Evolutionary conservation across 2,329 filamentous ascomycete genomes (phyloP).

Genomic region (Hymenoscyphus salicellus): DNA sequence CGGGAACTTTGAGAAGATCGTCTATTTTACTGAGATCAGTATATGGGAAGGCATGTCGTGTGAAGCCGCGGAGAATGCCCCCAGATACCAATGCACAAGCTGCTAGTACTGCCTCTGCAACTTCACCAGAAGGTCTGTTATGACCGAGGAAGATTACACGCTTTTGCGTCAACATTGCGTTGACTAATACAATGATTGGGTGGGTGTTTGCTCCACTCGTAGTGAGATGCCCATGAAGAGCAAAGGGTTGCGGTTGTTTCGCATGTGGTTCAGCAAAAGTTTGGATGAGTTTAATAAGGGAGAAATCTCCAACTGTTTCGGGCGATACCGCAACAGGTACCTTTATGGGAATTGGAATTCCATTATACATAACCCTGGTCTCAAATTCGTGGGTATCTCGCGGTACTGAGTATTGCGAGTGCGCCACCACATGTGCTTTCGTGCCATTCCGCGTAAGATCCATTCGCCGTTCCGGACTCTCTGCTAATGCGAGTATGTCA

Average conservation of each 20-base stretch:
- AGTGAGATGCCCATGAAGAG: conserved; percentile 85
- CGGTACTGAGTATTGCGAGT: conserved; percentile 70
- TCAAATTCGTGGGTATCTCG: conserved; percentile 98
- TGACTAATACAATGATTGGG: conserved; percentile 90
- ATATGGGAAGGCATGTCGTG: conserved; percentile 93
- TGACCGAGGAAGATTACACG: conserved; percentile 93
- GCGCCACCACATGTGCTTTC: conserved; percentile 60
- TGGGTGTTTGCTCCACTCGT: conserved; percentile 88
- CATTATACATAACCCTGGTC: conserved; percentile 91
- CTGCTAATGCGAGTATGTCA: conserved; percentile 39
- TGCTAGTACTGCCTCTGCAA: conserved; percentile 96
- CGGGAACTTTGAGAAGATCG: conserved; percentile 89
- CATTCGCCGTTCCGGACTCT: conserved; percentile 42
- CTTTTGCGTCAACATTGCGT: conserved; percentile 93
- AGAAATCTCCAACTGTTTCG: conserved; percentile 97
- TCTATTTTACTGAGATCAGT: conserved; percentile 98
- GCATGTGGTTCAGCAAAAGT: conserved; percentile 82
- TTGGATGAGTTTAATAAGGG: conserved; percentile 92
- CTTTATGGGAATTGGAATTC: conserved; percentile 94
- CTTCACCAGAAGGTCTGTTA: conserved; percentile 90
- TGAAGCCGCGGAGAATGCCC: conserved; percentile 89
- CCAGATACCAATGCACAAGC: conserved; percentile 92
- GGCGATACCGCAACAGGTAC: conserved; percentile 90
- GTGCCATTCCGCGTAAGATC: conserved; percentile 54
- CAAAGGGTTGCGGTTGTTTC: conserved; percentile 80